Evolutionary conservation across 2,329 filamentous ascomycete genomes (phyloP).

Genomic region (Fusarium bulbicola): DNA sequence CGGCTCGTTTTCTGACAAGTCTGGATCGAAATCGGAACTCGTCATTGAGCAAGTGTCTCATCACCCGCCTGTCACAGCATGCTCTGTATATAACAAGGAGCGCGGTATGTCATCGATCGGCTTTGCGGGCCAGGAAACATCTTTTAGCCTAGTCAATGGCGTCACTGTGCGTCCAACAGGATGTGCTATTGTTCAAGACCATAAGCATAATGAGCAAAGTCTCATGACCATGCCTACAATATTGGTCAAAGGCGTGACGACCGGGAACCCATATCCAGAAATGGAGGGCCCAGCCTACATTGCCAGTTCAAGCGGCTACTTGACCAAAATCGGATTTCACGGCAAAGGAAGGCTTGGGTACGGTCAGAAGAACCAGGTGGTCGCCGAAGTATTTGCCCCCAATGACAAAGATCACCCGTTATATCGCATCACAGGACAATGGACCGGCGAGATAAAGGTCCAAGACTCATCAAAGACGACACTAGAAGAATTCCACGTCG

Average conservation of each 20-base stretch:
- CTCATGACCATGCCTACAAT: constrained; percentile 24
- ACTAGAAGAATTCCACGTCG: constrained; percentile 1
- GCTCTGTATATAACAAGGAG: constrained; percentile 15
- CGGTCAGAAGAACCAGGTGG: constrained; percentile 14
- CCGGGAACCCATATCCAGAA: constrained; percentile 12
- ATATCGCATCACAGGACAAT: constrained; percentile 5
- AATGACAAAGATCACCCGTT: background rate
- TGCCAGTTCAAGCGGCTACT: constrained; percentile 8
- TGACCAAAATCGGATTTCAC: constrained; percentile 13
- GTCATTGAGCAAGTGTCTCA: constrained; percentile 60
- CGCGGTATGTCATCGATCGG: constrained; percentile 15
- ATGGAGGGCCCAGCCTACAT: constrained; percentile 11
- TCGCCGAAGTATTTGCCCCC: constrained; percentile 4
- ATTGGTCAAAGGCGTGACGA: constrained; percentile 7
- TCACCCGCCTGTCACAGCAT: constrained; percentile 62
- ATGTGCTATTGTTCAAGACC: constrained; percentile 9
- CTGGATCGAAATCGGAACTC: constrained; percentile 44
- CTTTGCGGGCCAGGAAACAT: constrained; percentile 14
- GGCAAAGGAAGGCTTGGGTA: constrained; percentile 3
- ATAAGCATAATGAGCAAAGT: constrained; percentile 6
- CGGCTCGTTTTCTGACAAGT: constrained; percentile 48
- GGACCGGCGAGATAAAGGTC: background rate
- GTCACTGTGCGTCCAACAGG: constrained; percentile 11
- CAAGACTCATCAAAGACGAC: constrained; percentile 3
- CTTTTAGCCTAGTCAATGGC: constrained; percentile 11